Percentiles rank a stretch among this genome's conserved stretches.
Conservation (phyloP, 176 grass and related monocot species). For the Aegilops sharonensis region DNA sequence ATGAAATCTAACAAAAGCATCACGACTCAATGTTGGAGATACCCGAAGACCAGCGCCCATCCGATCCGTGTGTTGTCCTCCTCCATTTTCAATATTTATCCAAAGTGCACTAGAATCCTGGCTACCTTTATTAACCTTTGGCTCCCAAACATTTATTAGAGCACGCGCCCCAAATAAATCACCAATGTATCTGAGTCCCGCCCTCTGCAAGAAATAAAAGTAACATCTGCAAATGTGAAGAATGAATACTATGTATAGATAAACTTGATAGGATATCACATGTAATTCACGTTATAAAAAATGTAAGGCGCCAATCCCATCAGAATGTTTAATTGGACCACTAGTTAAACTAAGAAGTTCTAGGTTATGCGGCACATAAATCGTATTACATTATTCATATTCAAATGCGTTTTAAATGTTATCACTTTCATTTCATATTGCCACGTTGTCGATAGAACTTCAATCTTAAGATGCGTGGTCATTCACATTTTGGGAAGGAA, state of each 20-base stretch:
- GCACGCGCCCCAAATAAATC: neutral
- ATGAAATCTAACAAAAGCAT: slow-evolving; percentile 4
- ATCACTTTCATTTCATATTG: neutral
- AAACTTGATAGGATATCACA: neutral
- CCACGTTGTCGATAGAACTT: neutral
- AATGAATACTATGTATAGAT: neutral
- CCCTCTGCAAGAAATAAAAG: neutral
- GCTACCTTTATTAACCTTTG: neutral
- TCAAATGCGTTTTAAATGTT: neutral
- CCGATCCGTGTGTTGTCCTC: neutral
- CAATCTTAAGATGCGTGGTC: neutral
- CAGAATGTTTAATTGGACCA: neutral
- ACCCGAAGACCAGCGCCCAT: neutral
- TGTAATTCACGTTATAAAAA: neutral
- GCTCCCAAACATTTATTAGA: neutral
- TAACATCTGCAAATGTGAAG: neutral
- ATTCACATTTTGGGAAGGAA: neutral
- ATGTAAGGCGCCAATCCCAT: neutral
- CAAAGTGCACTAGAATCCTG: neutral
- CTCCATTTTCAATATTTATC: neutral
- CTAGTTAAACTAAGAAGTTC: neutral
- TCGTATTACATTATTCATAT: neutral
- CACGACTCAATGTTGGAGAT: slow-evolving; percentile 13
- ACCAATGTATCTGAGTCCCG: neutral
- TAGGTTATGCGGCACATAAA: neutral